These are phyloP conservation scores for Phytophthora aleatoria DNA, from an alignment of 352 stramenopile genomes.

Conservation along the genomic window DNA sequence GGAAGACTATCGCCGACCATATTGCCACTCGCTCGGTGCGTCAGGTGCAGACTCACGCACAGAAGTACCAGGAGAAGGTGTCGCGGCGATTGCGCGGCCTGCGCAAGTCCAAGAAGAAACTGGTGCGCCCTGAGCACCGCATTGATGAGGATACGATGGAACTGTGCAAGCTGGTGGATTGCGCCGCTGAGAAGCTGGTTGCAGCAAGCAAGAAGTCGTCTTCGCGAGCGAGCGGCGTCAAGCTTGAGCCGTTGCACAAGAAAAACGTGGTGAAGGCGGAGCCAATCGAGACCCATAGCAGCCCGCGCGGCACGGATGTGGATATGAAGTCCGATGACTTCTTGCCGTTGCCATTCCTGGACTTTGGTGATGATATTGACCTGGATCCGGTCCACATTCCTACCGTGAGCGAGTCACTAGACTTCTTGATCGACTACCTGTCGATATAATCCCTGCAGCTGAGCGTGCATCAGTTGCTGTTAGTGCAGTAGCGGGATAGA, in stretches of 20 bases:
- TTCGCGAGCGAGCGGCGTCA: conserved; percentile 17
- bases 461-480: conserved; percentile 21
- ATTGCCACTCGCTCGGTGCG: conserved; percentile 71
- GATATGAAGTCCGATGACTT: conserved; percentile 50
- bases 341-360: conserved; percentile 45
- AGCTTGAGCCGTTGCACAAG: conserved; percentile 37
- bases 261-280: conserved; percentile 32
- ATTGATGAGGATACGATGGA: conserved; percentile 69
- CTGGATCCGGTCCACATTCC: conserved; percentile 53
- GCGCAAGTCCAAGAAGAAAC: conserved; percentile 76
- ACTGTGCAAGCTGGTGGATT: conserved; percentile 62
- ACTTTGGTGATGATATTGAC: conserved; percentile 55
- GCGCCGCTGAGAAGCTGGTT: conserved; percentile 49
- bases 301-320: conserved; percentile 32
- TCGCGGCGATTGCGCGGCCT: conserved; percentile 63
- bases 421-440: conserved; percentile 72
- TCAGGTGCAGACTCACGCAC: conserved; percentile 79
- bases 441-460: conserved; percentile 41
- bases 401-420: conserved; percentile 65
- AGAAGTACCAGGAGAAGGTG: conserved; percentile 84
- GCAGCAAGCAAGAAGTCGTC: conserved; percentile 28
- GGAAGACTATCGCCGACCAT: conserved; percentile 75
- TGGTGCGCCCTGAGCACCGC: conserved; percentile 58
- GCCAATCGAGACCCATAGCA: conserved; percentile 22
- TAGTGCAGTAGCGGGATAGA: conserved; percentile 35